phyloP scores from a whole-genome alignment of 306 rosid genomes.

The Prinsepia uniflora region DNA sequence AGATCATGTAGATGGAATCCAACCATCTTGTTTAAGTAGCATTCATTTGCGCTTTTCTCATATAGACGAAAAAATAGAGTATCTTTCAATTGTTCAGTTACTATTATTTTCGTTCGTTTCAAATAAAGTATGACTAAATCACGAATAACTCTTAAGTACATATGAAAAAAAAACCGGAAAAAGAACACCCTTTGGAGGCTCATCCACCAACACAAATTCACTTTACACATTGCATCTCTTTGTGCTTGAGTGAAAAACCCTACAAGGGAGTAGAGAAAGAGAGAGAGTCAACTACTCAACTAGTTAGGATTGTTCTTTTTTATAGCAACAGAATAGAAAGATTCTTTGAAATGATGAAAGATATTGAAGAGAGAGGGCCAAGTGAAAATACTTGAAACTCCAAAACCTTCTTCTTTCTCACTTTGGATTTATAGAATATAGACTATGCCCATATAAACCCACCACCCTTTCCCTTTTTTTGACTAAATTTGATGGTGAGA shows the following conservation, averaged over 20 bases:
- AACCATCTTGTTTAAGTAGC: neutral
- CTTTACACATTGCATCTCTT: constrained; percentile 29
- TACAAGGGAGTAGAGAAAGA: constrained; percentile 12
- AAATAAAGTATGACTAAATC: neutral
- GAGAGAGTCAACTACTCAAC: constrained; percentile 44
- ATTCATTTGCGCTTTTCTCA: too few species aligned
- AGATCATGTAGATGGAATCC: constrained; percentile 2
- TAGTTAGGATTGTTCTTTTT: constrained; percentile 31
- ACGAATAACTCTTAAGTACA: neutral
- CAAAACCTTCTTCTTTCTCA: constrained; percentile 17
- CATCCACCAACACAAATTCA: constrained; percentile 9
- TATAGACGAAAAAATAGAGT: too few species aligned
- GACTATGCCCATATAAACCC: constrained; percentile 5
- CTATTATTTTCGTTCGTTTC: neutral
- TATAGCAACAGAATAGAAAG: constrained; percentile 37
- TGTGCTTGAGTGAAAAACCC: constrained; percentile 29
- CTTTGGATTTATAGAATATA: constrained; percentile 25
- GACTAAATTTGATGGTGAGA: constrained; percentile 40
- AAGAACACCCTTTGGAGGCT: neutral
- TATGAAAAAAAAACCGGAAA: neutral
- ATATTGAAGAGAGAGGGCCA: constrained; percentile 31
- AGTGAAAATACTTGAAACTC: constrained; percentile 23
- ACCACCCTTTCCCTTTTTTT: constrained; percentile 34
- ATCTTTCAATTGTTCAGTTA: too few species aligned
- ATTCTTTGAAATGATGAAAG: constrained; percentile 43